Evolutionary conservation across 257 asterid genomes (phyloP).

Genomic region (Apocynum venetum): DNA sequence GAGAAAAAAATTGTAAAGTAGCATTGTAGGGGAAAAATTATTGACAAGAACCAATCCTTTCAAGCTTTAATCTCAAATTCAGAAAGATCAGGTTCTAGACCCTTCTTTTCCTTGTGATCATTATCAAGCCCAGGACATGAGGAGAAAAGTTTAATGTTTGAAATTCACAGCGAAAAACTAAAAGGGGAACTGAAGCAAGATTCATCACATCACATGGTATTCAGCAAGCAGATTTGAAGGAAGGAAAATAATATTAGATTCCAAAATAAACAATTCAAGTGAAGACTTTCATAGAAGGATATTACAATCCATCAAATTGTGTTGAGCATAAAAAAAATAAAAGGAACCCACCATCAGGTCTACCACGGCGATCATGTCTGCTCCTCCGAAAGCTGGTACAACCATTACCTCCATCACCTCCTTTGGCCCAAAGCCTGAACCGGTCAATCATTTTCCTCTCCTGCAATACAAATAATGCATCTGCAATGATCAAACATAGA

Average conservation of each 20-base stretch:
- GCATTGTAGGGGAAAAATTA: neutral
- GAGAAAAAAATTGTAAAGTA: neutral
- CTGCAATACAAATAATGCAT: slow-evolving; percentile 37
- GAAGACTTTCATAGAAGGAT: neutral
- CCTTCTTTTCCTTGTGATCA: neutral
- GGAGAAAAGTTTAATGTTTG: neutral
- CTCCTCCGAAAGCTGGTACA: slow-evolving; percentile 82
- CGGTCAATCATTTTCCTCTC: slow-evolving; percentile 89
- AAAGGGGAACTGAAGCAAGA: neutral
- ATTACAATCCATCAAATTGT: neutral
- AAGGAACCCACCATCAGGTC: slow-evolving; percentile 73
- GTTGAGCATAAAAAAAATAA: neutral
- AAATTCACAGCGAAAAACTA: neutral
- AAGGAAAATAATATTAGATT: slow-evolving; percentile 1
- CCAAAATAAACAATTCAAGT: neutral
- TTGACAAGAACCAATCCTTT: neutral
- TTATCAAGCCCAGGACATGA: neutral
- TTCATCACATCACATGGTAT: neutral
- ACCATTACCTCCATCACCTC: slow-evolving; percentile 97
- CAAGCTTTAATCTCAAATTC: neutral
- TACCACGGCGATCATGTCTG: slow-evolving; percentile 77
- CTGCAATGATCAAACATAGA: neutral
- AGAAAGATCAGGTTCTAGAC: neutral
- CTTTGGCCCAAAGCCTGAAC: slow-evolving; percentile 74
- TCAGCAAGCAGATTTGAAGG: neutral